Evolutionary conservation across 2,329 filamentous ascomycete species (phyloP), one percentile per base, ranked within the genome.

Genomic region (Penicillium sp.): DNA sequence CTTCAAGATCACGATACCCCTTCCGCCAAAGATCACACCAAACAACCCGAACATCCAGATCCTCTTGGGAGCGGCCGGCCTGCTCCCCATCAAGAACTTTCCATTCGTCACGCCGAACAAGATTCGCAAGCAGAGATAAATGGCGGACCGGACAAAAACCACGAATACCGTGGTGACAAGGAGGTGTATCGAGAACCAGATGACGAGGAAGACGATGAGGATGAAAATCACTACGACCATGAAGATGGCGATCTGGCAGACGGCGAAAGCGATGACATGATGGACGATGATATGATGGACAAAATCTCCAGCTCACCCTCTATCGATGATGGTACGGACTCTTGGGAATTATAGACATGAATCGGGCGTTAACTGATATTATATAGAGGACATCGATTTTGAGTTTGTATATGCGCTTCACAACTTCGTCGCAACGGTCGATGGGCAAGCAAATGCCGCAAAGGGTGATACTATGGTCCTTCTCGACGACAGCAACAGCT

Each of bases 381-480:
- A 88, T 76, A 75, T 81, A 97, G 94, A 99, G 84, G 94, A 99
- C 71, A 99, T 99, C 76, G 94, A 99, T 82, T 97, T 99, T 80
- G 93, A 97, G 74, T 97, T 97, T 77, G 94, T 99, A 59, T 99
- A 99, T 78, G 94, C 94, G 29, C 81, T 99, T 56, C 94, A 97
- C 74, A 99, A 93, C 2, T 99, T 99, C 70, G 90, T 97, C 62
- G 94, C 94, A 29, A 97, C 94, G 0, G 94, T 99, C 47, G 94
- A 99, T 76, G 94, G 94, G 29, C 94, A 99, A 76, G 94, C 94
- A 60, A 99, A 97, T 79, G 94, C 94, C 57, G 95, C 91, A 34
- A 99, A 99, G 77, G 94, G 94, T 50, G 94, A 99, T 71, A 97
- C 93, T 14, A 99, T 99, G 94, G 93, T 97, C 52, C 81, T 99